phyloP scores from a whole-genome alignment of 2,329 filamentous ascomycete genomes.

The Neofusicoccum parvum region DNA sequence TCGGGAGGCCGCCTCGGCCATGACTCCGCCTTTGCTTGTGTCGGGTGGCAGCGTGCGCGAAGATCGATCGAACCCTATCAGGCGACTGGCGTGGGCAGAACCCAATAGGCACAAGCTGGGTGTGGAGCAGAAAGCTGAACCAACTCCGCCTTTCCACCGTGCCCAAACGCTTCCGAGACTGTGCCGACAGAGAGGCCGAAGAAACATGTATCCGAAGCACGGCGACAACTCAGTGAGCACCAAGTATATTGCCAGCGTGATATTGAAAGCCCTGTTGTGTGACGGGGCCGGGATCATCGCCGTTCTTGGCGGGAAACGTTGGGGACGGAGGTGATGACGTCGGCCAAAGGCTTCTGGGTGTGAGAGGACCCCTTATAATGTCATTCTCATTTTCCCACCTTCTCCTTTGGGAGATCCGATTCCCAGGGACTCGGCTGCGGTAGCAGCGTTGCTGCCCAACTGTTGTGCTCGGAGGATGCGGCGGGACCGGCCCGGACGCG shows the following conservation, averaged over 20 bases:
- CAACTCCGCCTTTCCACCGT: background rate
- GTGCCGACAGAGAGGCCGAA: background rate
- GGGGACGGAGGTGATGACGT: background rate
- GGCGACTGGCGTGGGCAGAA: too few species aligned
- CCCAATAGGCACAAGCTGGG: background rate
- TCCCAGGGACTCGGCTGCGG: background rate
- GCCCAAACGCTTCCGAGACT: background rate
- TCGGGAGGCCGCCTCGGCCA: too few species aligned
- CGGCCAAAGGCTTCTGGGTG: background rate
- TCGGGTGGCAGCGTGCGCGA: too few species aligned
- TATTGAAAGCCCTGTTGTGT: background rate
- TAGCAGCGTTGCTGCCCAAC: slow-evolving; percentile 9
- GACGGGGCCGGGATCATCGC: too few species aligned
- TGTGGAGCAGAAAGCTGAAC: background rate
- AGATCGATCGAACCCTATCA: too few species aligned
- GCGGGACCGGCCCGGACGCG: slow-evolving; percentile 5
- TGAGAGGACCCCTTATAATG: background rate
- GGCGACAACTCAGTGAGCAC: background rate
- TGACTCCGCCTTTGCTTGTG: too few species aligned
- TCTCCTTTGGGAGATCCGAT: background rate
- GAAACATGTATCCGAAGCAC: background rate
- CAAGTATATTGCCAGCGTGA: background rate
- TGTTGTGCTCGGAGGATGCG: background rate
- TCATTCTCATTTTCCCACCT: background rate
- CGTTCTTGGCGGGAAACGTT: background rate